Percentiles rank a stretch among this genome's conserved stretches.
These are phyloP conservation scores for Carex scoparia DNA, from an alignment of 176 grass and related monocot species.

Conservation along the genomic window DNA sequence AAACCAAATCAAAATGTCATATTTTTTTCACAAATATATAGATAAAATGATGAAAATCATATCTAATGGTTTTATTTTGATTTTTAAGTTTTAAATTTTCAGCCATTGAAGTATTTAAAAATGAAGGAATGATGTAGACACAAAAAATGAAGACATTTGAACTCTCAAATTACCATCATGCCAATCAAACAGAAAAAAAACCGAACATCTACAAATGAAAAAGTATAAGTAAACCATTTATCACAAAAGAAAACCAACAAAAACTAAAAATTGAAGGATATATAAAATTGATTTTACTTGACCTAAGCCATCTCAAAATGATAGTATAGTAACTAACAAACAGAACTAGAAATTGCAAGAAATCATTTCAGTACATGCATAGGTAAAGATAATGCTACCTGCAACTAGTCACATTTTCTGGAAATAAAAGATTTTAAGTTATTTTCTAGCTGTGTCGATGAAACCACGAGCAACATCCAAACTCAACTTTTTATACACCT, in stretches of 20 bases:
- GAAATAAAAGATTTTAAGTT: background rate
- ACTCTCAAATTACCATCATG: background rate
- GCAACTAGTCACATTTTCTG: background rate
- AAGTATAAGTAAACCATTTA: background rate
- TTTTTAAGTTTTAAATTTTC: too few relatives aligned
- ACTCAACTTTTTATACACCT: constrained; percentile 84
- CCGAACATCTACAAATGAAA: background rate
- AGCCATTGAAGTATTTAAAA: too few relatives aligned
- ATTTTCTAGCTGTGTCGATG: constrained; percentile 36
- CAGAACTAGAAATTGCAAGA: background rate
- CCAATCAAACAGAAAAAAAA: background rate
- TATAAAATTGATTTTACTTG: too few relatives aligned
- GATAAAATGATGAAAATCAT: too few relatives aligned
- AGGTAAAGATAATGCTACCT: background rate
- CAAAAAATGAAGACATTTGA: too few relatives aligned
- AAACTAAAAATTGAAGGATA: too few relatives aligned
- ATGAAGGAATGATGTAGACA: too few relatives aligned
- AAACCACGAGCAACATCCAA: constrained; percentile 59
- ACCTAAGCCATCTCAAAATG: background rate
- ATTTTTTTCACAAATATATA: too few relatives aligned
- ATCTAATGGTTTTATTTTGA: too few relatives aligned
- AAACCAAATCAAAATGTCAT: too few relatives aligned
- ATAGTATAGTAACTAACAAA: background rate
- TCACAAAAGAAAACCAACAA: background rate
- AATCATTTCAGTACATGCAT: background rate